Evolutionary conservation across 2,329 filamentous ascomycete species (phyloP).

Genomic region (Colletotrichum falcatum): DNA sequence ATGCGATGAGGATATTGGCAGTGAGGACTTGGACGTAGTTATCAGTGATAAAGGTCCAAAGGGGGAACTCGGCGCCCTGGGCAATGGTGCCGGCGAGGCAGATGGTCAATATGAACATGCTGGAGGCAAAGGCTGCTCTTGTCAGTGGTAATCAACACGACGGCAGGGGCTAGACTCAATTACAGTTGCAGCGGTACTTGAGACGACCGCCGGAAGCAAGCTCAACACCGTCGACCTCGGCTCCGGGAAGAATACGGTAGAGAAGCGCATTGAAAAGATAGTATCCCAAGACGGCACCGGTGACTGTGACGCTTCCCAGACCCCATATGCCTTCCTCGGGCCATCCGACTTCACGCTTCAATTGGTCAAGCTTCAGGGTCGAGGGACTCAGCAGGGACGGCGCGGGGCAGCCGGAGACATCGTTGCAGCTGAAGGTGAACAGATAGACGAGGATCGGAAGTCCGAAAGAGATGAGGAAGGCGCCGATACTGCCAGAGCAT

Average conservation of each 20-base stretch:
- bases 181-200: conserved; percentile 86
- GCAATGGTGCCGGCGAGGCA: conserved; percentile 79
- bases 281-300: conserved; percentile 79
- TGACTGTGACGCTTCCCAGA: conserved; percentile 76
- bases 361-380: conserved; percentile 75
- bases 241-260: conserved; percentile 81
- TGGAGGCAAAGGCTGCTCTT: conserved; percentile 77
- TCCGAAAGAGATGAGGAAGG: conserved; percentile 80
- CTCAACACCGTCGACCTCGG: conserved; percentile 76
- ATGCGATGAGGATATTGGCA: conserved; percentile 82
- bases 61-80: conserved; percentile 83
- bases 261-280: conserved; percentile 81
- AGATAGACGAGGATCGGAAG: conserved; percentile 84
- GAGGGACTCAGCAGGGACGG: conserved; percentile 82
- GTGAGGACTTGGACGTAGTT: conserved; percentile 91
- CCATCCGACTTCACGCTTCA: conserved; percentile 89
- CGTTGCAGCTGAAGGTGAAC: conserved; percentile 90
- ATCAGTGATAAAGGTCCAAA: conserved; percentile 94
- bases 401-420: conserved; percentile 89
- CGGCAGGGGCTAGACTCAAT: conserved; percentile 34
- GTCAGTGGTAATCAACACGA: background rate
- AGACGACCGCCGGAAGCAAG: conserved; percentile 78
- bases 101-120: conserved; percentile 76
- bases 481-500: conserved; percentile 68
- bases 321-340: conserved; percentile 76